Evolutionary conservation across 75 land plant species (phyloP).

Genomic region (Cunninghamia lanceolata): DNA sequence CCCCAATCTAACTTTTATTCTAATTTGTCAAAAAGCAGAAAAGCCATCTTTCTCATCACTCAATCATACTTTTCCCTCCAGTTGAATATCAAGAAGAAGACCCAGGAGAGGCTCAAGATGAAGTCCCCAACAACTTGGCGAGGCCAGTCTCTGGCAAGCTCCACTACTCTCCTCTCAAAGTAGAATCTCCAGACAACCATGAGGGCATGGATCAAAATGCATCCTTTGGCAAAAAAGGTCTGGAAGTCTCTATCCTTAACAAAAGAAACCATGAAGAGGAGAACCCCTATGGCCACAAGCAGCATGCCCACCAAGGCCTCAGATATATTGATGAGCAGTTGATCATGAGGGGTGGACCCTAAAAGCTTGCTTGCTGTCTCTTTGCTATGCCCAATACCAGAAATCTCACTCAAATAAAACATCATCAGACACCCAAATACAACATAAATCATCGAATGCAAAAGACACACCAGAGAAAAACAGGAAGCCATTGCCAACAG

Average conservation of each 20-base stretch:
- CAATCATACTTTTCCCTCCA: slow-evolving; percentile 24
- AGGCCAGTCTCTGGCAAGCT: slow-evolving; percentile 41
- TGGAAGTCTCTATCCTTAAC: slow-evolving; percentile 27
- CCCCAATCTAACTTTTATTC: neutral
- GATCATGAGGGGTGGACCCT: slow-evolving; percentile 30
- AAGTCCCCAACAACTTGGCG: slow-evolving; percentile 56
- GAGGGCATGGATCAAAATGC: slow-evolving; percentile 17
- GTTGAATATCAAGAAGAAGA: slow-evolving; percentile 53
- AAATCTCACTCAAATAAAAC: slow-evolving; percentile 15
- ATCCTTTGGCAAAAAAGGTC: slow-evolving; percentile 26
- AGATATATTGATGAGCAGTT: slow-evolving; percentile 21
- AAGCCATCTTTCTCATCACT: neutral
- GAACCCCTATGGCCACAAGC: slow-evolving; percentile 15
- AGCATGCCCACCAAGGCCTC: slow-evolving; percentile 21
- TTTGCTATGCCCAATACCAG: slow-evolving; percentile 21
- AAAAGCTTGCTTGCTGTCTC: slow-evolving; percentile 16
- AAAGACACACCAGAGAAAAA: slow-evolving; percentile 18
- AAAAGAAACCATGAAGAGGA: slow-evolving; percentile 30
- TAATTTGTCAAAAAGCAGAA: neutral
- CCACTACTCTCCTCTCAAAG: slow-evolving; percentile 22
- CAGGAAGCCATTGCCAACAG: slow-evolving; percentile 6
- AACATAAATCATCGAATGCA: slow-evolving; percentile 15
- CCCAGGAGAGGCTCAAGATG: slow-evolving; percentile 51
- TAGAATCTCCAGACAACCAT: slow-evolving; percentile 19
- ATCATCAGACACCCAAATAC: slow-evolving; percentile 19